Conservation (phyloP, 2,329 filamentous ascomycete genomes). For the Pyrenophora tritici-repentis region DNA sequence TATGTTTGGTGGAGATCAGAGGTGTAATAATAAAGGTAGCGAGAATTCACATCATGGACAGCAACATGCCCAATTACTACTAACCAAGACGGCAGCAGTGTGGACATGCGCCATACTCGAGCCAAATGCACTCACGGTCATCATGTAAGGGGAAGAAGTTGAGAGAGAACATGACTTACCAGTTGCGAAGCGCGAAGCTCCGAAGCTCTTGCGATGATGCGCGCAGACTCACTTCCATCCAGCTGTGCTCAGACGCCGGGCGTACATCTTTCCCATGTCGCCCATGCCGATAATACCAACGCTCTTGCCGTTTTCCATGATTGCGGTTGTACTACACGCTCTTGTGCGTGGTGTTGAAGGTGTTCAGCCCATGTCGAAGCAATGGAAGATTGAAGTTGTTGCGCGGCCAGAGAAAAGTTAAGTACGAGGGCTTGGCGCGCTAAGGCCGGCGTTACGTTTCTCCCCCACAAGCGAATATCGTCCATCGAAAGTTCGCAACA, state of each 20-base stretch:
- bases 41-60: constrained; percentile 98
- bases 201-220: constrained; percentile 17
- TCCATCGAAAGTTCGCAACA: constrained; percentile 28
- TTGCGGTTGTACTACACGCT: constrained; percentile 37
- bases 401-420: constrained; percentile 27
- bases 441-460: constrained; percentile 19
- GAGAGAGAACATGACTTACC: constrained; percentile 32
- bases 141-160: constrained; percentile 63
- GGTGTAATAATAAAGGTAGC: constrained; percentile 89
- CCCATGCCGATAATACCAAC: constrained; percentile 98
- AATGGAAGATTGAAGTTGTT: constrained; percentile 14
- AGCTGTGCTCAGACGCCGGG: constrained; percentile 81
- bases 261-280: constrained; percentile 99
- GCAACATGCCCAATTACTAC: constrained; percentile 60
- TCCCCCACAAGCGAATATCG: constrained; percentile 23
- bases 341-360: constrained; percentile 25
- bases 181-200: constrained; percentile 17
- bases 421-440: constrained; percentile 15
- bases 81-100: constrained; percentile 76
- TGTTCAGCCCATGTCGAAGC: constrained; percentile 38
- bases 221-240: constrained; percentile 84
- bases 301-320: constrained; percentile 67
- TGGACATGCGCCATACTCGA: constrained; percentile 83
- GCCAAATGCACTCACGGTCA: constrained; percentile 99
- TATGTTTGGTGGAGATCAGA: constrained; percentile 67